Conservation (phyloP, 139 green algal species). For the Tetradesmus obliquus region DNA sequence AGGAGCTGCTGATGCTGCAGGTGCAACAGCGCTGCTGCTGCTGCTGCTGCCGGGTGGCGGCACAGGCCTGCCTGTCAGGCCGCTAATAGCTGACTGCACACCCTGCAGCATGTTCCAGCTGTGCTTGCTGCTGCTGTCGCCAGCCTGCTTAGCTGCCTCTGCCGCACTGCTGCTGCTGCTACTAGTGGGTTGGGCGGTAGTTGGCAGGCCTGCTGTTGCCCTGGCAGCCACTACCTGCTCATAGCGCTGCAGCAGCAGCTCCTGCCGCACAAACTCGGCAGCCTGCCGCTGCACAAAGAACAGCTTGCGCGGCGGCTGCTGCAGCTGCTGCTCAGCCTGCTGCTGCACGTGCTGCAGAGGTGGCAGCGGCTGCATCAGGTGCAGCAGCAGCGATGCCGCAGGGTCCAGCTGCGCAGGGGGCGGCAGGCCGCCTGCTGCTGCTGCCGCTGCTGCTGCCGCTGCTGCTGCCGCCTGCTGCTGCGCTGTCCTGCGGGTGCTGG, state of each 20-base stretch:
- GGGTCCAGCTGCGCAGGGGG: background rate
- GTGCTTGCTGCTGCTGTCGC: background rate
- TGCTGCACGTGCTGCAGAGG: background rate
- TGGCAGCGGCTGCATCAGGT: slow-evolving; percentile 38
- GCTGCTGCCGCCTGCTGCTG: slow-evolving; percentile 15
- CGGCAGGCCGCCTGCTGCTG: background rate
- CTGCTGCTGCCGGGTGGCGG: background rate
- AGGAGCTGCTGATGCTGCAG: background rate
- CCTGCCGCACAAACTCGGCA: slow-evolving; percentile 33
- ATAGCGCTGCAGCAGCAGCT: slow-evolving; percentile 31
- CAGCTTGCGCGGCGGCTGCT: slow-evolving; percentile 25
- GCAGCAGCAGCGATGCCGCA: background rate
- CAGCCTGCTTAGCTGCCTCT: slow-evolving; percentile 1
- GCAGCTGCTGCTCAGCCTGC: background rate
- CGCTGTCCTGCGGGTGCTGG: slow-evolving; percentile 6
- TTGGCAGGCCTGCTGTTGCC: slow-evolving; percentile 19
- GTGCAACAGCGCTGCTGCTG: background rate
- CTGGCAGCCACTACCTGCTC: slow-evolving; percentile 29
- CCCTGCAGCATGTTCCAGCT: slow-evolving; percentile 13
- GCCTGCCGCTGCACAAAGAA: slow-evolving; percentile 29
- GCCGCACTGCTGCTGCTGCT: slow-evolving; percentile 12
- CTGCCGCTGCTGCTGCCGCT: background rate
- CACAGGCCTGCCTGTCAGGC: background rate
- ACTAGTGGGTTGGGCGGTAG: background rate
- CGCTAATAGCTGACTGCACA: background rate